Conservation (phyloP, 805 yeast genomes). For the Metschnikowia picachoensis region DNA sequence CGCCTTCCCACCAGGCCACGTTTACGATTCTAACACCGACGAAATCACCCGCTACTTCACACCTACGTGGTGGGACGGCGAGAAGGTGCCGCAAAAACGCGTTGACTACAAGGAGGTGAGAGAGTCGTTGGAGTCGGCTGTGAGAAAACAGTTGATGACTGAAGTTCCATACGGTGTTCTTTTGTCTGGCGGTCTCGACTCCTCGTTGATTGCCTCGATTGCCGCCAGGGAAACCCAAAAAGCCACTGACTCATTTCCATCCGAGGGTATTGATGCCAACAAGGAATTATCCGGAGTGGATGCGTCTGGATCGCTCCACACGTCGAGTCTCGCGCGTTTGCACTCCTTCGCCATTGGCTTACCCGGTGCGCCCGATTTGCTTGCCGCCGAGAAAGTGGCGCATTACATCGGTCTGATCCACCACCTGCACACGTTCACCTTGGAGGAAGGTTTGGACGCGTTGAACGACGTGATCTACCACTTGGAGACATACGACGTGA, state of each 20-base stretch:
- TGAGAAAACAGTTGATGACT: constrained; percentile 98
- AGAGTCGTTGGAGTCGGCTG: constrained; percentile 85
- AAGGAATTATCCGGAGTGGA: constrained; percentile 89
- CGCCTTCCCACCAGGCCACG: constrained; percentile 98
- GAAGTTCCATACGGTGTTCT: constrained; percentile 99
- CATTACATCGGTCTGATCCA: constrained; percentile 93
- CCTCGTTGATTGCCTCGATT: constrained; percentile 92
- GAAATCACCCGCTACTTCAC: constrained; percentile 80
- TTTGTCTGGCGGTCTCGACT: constrained; percentile 95
- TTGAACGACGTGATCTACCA: constrained; percentile 91
- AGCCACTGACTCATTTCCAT: constrained; percentile 50
- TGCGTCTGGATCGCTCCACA: constrained; percentile 76
- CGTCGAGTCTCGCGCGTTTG: constrained; percentile 72
- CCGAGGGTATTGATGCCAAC: constrained; percentile 55
- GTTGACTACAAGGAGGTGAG: constrained; percentile 72
- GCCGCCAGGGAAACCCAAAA: constrained; percentile 93
- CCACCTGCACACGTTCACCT: constrained; percentile 96
- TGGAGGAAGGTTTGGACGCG: constrained; percentile 96
- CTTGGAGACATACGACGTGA: constrained; percentile 96
- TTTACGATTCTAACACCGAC: constrained; percentile 89
- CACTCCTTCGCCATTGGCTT: constrained; percentile 97
- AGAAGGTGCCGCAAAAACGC: constrained; percentile 67
- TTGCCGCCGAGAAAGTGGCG: constrained; percentile 96
- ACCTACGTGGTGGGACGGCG: constrained; percentile 93
- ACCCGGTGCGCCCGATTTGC: constrained; percentile 95